Conservation (phyloP, 768 basidiomycete genomes). For the Holtermannia corniformis region DNA sequence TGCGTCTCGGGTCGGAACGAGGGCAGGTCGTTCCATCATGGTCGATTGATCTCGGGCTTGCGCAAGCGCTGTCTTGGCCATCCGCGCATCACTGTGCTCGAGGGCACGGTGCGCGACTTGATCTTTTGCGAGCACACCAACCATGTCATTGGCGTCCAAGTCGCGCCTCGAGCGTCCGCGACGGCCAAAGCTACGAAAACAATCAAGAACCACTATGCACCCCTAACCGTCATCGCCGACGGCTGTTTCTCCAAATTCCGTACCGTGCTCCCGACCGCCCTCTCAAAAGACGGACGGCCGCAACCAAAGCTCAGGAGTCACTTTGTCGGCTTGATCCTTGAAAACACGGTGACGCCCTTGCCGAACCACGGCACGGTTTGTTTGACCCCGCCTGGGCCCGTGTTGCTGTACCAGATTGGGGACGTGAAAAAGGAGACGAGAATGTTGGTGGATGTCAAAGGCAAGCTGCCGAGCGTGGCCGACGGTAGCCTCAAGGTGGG, state of each 20-base stretch:
- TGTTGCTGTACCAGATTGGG: constrained; percentile 85
- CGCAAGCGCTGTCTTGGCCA: constrained; percentile 57
- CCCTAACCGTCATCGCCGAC: constrained; percentile 80
- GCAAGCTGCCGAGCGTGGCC: constrained; percentile 57
- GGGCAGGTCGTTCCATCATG: constrained; percentile 89
- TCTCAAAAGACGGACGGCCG: constrained; percentile 44
- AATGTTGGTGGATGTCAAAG: constrained; percentile 83
- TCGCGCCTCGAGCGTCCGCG: constrained; percentile 20
- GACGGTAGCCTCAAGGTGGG: constrained; percentile 60
- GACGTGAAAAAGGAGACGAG: constrained; percentile 65
- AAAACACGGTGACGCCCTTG: constrained; percentile 52
- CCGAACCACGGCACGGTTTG: constrained; percentile 59
- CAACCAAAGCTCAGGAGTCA: constrained; percentile 52
- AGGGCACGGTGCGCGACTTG: constrained; percentile 36
- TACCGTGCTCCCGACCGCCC: constrained; percentile 18
- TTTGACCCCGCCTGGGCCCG: constrained; percentile 75
- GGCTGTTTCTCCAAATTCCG: constrained; percentile 95
- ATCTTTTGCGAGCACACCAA: constrained; percentile 56
- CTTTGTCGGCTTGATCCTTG: constrained; percentile 76
- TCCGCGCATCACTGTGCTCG: constrained; percentile 28
- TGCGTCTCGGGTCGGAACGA: constrained; percentile 41
- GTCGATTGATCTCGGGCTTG: constrained; percentile 71
- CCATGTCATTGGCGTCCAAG: constrained; percentile 36
- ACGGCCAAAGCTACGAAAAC: neutral
- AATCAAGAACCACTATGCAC: constrained; percentile 54